A percentile compares a stretch with the other conserved stretches of the same genome.
Conservation (phyloP, 2,329 filamentous ascomycete species). For the Niveomyces coronatus region DNA sequence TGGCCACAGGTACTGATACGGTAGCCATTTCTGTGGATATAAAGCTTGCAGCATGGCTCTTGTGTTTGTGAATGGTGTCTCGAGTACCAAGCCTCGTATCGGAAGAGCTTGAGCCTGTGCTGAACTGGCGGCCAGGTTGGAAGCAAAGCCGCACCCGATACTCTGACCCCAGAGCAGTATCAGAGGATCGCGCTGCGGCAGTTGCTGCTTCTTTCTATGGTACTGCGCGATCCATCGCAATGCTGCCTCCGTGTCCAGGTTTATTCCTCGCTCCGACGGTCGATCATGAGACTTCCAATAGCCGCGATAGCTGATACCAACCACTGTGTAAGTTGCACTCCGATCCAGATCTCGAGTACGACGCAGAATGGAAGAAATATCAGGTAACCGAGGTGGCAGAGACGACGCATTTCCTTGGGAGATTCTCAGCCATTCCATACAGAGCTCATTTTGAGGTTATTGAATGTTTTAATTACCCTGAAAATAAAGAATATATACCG, state of each 20-base stretch:
- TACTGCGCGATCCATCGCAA: conserved; percentile 47
- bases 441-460: too few relatives aligned
- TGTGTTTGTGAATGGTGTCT: conserved; percentile 66
- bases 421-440: too few relatives aligned
- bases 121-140: conserved; percentile 41
- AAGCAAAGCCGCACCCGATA: conserved; percentile 62
- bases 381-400: conserved; percentile 44
- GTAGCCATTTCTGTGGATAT: conserved; percentile 72
- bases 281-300: conserved; percentile 70
- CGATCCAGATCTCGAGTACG: conserved; percentile 30
- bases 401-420: conserved; percentile 48
- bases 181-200: conserved; percentile 17
- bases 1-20: conserved; percentile 64
- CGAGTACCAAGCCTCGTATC: conserved; percentile 49
- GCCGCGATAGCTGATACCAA: conserved; percentile 55
- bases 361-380: conserved; percentile 42
- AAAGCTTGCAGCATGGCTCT: conserved; percentile 59
- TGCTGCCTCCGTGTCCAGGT: conserved; percentile 55
- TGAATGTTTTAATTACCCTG: too few relatives aligned
- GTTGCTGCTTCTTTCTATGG: conserved; percentile 21
- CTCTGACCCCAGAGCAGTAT: conserved; percentile 69
- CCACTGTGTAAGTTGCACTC: conserved; percentile 34
- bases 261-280: conserved; percentile 60
- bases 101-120: conserved; percentile 24
- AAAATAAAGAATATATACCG: conserved; percentile 46